Percentiles rank a stretch among this genome's conserved stretches.
Conservation (phyloP, 1,284 basidiomycete species). For the Austropuccinia psidii region DNA sequence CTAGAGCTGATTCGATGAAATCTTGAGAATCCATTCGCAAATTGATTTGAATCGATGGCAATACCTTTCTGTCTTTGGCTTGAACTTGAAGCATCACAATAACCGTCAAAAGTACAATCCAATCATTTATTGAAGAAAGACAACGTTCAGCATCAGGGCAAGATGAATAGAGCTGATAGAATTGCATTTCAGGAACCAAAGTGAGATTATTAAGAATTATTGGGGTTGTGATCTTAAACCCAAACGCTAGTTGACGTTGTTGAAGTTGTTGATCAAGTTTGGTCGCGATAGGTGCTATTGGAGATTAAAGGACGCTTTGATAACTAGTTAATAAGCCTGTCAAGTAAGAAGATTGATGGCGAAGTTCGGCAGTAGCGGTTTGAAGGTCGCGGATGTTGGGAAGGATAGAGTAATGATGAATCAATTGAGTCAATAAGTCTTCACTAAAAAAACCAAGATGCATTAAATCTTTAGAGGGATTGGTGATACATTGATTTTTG, state of each 20-base stretch:
- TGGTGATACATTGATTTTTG: conserved; percentile 9
- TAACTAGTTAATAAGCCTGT: conserved; percentile 28
- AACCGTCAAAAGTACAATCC: conserved; percentile 23
- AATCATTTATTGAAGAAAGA: conserved; percentile 17
- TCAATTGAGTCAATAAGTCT: conserved; percentile 12
- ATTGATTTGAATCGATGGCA: neutral
- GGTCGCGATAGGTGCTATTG: too few species aligned
- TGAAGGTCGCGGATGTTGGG: conserved; percentile 21
- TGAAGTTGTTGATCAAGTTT: neutral
- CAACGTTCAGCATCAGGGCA: neutral
- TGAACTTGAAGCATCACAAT: conserved; percentile 26
- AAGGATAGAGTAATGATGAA: conserved; percentile 27
- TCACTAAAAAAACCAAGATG: conserved; percentile 16
- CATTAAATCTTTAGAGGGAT: conserved; percentile 1
- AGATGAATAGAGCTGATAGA: conserved; percentile 2
- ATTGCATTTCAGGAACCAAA: conserved; percentile 17
- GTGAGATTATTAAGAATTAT: conserved; percentile 31
- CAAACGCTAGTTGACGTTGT: conserved; percentile 22
- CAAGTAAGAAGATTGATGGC: conserved; percentile 23
- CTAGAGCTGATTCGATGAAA: conserved; percentile 15
- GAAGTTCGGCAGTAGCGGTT: conserved; percentile 14
- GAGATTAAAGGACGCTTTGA: conserved; percentile 14
- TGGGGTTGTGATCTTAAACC: conserved; percentile 32
- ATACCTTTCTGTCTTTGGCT: conserved; percentile 5
- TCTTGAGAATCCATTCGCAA: too few species aligned